Evolutionary conservation across 2,329 filamentous ascomycete species (phyloP).

Genomic region (Blastomyces parvus): DNA sequence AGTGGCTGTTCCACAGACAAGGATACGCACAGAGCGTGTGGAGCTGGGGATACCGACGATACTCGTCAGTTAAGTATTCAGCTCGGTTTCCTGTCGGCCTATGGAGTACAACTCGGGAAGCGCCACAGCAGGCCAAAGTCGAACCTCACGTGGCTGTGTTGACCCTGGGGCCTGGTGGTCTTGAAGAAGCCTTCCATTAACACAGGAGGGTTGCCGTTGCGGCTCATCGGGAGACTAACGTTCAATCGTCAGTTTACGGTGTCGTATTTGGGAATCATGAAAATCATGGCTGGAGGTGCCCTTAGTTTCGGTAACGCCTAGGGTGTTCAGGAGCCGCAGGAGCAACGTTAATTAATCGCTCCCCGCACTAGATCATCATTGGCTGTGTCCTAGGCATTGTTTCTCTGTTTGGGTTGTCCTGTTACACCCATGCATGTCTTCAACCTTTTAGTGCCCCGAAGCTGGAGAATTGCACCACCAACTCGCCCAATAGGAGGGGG

Average conservation of each 20-base stretch:
- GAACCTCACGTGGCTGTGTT: constrained; percentile 5
- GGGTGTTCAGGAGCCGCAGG: neutral
- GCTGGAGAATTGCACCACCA: neutral
- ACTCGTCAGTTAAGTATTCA: neutral
- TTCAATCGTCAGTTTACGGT: neutral
- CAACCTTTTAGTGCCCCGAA: neutral
- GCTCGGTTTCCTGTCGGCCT: neutral
- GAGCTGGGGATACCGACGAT: neutral
- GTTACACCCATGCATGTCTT: neutral
- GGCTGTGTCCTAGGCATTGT: neutral
- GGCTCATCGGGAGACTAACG: constrained; percentile 9
- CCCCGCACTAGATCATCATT: neutral
- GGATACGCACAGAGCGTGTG: neutral
- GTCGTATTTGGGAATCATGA: constrained; percentile 10
- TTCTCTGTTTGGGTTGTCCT: neutral
- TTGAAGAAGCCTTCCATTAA: neutral
- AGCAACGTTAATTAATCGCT: neutral
- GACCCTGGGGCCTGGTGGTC: neutral
- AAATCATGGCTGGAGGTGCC: constrained; percentile 5
- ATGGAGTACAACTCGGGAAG: neutral
- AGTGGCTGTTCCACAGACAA: neutral
- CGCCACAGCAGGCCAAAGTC: neutral
- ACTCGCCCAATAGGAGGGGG: neutral
- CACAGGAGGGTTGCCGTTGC: neutral
- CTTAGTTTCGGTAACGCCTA: neutral